Conservation (phyloP, 768 basidiomycete species). For the Hemileccinum rubropunctum region DNA sequence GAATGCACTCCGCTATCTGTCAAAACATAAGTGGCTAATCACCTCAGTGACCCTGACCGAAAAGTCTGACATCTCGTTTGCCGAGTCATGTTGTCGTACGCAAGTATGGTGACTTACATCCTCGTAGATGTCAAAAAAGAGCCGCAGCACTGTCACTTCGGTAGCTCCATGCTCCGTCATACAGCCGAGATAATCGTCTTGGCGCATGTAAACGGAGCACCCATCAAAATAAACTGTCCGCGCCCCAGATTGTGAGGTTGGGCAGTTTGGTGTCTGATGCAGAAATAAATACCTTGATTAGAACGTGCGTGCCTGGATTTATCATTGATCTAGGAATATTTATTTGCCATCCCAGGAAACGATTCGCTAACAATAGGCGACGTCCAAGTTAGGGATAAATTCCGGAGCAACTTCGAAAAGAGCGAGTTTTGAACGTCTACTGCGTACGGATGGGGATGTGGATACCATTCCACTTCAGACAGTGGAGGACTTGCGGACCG, state of each 20-base stretch:
- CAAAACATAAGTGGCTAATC: slow-evolving; percentile 18
- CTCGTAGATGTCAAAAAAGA: slow-evolving; percentile 59
- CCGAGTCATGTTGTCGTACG: slow-evolving; percentile 46
- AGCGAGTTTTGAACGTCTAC: slow-evolving; percentile 38
- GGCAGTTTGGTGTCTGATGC: background rate
- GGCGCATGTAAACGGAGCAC: slow-evolving; percentile 63
- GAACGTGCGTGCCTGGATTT: slow-evolving; percentile 1
- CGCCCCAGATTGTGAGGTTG: slow-evolving; percentile 38
- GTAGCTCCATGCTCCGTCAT: slow-evolving; percentile 38
- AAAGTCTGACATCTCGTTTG: slow-evolving; percentile 62
- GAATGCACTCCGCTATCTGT: background rate
- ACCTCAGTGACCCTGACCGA: slow-evolving; percentile 84
- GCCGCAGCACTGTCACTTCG: slow-evolving; percentile 41
- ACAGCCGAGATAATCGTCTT: slow-evolving; percentile 74
- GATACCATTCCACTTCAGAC: slow-evolving; percentile 4
- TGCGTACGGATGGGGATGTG: slow-evolving; percentile 37
- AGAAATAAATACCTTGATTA: background rate
- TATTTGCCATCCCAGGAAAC: background rate
- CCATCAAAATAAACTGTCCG: slow-evolving; percentile 67
- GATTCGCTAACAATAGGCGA: slow-evolving; percentile 14
- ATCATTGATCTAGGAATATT: slow-evolving; percentile 2
- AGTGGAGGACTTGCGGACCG: background rate
- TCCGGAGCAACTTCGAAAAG: slow-evolving; percentile 27
- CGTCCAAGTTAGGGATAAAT: slow-evolving; percentile 29
- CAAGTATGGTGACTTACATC: slow-evolving; percentile 65